These are phyloP conservation scores for Ceratobasidium sp. DNA, from an alignment of 1,284 basidiomycete species.

Conservation along the genomic window DNA sequence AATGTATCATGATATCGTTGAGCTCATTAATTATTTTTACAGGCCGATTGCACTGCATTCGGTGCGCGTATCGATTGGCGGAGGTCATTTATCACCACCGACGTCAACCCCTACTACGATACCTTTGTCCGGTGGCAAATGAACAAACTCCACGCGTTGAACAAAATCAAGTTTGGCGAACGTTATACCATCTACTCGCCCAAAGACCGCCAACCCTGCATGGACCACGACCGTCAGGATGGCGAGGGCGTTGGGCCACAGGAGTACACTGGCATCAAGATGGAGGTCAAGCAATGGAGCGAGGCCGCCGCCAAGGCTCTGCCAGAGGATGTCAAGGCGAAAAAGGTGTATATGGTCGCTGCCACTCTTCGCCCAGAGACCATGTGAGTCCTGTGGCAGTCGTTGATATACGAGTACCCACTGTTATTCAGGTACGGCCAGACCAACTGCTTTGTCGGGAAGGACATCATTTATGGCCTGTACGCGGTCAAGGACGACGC, in stretches of 20 bases:
- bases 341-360: conserved; percentile 92
- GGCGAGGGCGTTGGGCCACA: conserved; percentile 97
- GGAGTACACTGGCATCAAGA: conserved; percentile 96
- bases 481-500: conserved; percentile 83
- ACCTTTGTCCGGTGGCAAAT: conserved; percentile 98
- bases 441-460: conserved; percentile 97
- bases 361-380: conserved; percentile 98
- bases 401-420: no score
- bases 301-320: conserved; percentile 69
- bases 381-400: conserved; percentile 86
- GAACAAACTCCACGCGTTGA: conserved; percentile 87
- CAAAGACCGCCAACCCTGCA: conserved; percentile 99
- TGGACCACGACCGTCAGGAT: conserved; percentile 98
- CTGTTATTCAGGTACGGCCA: conserved; percentile 99
- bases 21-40: no score
- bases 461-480: conserved; percentile 90
- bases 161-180: conserved; percentile 97
- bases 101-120: conserved; percentile 97
- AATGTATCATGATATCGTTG: conserved; percentile 5
- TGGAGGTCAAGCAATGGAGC: conserved; percentile 89
- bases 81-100: conserved; percentile 93
- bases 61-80: conserved; percentile 99
- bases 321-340: conserved; percentile 67
- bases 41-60: conserved; percentile 86
- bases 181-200: conserved; percentile 99